Evolutionary conservation across 2,329 filamentous ascomycete genomes (phyloP).

Genomic region (Xylariaceae sp.): DNA sequence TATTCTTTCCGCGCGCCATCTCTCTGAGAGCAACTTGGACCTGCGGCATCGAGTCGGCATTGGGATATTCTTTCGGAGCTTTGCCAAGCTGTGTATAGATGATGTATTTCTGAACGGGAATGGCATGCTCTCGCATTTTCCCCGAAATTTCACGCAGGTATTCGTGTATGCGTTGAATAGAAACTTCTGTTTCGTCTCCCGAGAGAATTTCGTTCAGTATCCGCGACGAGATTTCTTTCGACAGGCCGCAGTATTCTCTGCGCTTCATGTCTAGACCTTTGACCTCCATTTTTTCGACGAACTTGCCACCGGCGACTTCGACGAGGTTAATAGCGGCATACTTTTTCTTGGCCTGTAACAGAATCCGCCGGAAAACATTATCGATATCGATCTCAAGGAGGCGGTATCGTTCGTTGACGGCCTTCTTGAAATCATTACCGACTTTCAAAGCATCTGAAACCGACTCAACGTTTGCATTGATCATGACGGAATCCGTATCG

Average conservation of each 20-base stretch:
- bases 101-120: conserved; percentile 83
- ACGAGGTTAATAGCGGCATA: conserved; percentile 95
- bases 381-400: conserved; percentile 97
- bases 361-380: conserved; percentile 87
- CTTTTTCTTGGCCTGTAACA: conserved; percentile 98
- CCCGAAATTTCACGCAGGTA: conserved; percentile 78
- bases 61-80: conserved; percentile 86
- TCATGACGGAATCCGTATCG: conserved; percentile 99
- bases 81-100: conserved; percentile 98
- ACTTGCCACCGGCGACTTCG: conserved; percentile 75
- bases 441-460: conserved; percentile 86
- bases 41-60: conserved; percentile 90
- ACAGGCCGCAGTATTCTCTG: conserved; percentile 91
- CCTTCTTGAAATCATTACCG: conserved; percentile 88
- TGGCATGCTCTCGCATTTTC: conserved; percentile 75
- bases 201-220: conserved; percentile 93
- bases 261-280: conserved; percentile 98
- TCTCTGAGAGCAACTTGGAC: conserved; percentile 92
- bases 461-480: conserved; percentile 95
- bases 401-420: conserved; percentile 89
- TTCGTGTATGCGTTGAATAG: conserved; percentile 86
- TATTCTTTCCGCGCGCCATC: conserved; percentile 75
- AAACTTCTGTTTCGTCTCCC: conserved; percentile 82
- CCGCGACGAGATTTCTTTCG: conserved; percentile 87
- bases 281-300: conserved; percentile 90